Conservation (phyloP, 2,329 filamentous ascomycete species). For the Scedosporium boydii region DNA sequence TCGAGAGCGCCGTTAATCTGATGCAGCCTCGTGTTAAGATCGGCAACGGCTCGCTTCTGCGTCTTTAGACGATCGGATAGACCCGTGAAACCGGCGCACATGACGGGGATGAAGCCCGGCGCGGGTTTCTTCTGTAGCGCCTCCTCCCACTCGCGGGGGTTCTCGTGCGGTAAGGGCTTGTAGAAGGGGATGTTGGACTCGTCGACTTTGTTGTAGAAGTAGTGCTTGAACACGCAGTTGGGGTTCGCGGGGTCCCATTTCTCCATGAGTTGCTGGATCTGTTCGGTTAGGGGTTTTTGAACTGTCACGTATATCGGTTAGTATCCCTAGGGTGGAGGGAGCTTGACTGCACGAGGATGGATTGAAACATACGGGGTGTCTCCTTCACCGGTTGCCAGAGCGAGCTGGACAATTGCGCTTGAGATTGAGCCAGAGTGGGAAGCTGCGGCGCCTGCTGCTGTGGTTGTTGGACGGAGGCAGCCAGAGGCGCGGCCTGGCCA, state of each 20-base stretch:
- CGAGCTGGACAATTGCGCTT: constrained; percentile 37
- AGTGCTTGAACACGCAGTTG: constrained; percentile 68
- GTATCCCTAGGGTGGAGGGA: constrained; percentile 6
- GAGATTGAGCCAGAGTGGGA: constrained; percentile 32
- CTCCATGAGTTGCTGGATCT: constrained; percentile 58
- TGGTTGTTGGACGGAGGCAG: constrained; percentile 28
- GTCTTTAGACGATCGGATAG: constrained; percentile 63
- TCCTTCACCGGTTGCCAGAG: constrained; percentile 44
- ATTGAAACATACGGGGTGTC: constrained; percentile 31
- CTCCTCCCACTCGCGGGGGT: constrained; percentile 74
- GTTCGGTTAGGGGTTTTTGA: constrained; percentile 66
- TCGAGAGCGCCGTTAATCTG: constrained; percentile 69
- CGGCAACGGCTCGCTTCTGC: constrained; percentile 59
- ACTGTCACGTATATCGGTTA: constrained; percentile 17
- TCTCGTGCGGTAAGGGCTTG: constrained; percentile 58
- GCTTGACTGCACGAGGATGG: neutral
- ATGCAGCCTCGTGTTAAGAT: constrained; percentile 64
- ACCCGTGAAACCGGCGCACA: constrained; percentile 64
- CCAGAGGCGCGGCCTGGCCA: constrained; percentile 14
- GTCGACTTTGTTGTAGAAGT: constrained; percentile 81
- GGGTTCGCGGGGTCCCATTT: constrained; percentile 66
- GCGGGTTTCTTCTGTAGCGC: constrained; percentile 72
- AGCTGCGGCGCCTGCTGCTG: constrained; percentile 32
- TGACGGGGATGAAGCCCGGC: constrained; percentile 65
- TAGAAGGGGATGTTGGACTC: constrained; percentile 68